phyloP scores from a whole-genome alignment of 768 basidiomycete species.

The Trametes cinnabarina region DNA sequence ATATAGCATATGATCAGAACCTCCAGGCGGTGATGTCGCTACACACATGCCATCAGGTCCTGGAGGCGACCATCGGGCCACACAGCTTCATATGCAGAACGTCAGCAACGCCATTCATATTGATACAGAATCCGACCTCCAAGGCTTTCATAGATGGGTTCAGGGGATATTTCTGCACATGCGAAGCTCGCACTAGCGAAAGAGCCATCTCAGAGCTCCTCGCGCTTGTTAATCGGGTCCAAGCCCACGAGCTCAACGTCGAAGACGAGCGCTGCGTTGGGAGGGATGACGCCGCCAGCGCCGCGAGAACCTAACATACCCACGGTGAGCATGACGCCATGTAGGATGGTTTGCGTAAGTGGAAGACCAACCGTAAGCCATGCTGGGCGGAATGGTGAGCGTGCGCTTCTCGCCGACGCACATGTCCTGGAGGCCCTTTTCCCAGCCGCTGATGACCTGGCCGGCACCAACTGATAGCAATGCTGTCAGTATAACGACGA shows the following conservation, averaged over 20 bases:
- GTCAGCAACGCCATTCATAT: background rate
- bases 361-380: conserved; percentile 85
- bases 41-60: too few relatives aligned
- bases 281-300: conserved; percentile 73
- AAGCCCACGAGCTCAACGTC: conserved; percentile 80
- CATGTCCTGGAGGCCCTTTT: conserved; percentile 79
- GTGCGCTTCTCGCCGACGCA: conserved; percentile 86
- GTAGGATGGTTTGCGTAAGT: too few relatives aligned
- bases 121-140: background rate
- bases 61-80: too few relatives aligned
- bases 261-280: conserved; percentile 79
- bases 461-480: conserved; percentile 60
- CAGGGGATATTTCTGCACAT: background rate
- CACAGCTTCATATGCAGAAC: background rate
- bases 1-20: too few relatives aligned
- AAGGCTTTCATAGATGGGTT: background rate
- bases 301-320: conserved; percentile 82
- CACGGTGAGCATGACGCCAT: too few relatives aligned
- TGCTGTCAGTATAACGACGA: background rate
- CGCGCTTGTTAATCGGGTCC: conserved; percentile 42
- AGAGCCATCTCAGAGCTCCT: conserved; percentile 48
- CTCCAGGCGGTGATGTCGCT: too few relatives aligned
- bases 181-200: background rate
- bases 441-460: conserved; percentile 86
- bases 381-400: conserved; percentile 75